These are phyloP conservation scores for Punctularia strigosozonata DNA, from an alignment of 768 basidiomycete genomes.

Conservation along the genomic window DNA sequence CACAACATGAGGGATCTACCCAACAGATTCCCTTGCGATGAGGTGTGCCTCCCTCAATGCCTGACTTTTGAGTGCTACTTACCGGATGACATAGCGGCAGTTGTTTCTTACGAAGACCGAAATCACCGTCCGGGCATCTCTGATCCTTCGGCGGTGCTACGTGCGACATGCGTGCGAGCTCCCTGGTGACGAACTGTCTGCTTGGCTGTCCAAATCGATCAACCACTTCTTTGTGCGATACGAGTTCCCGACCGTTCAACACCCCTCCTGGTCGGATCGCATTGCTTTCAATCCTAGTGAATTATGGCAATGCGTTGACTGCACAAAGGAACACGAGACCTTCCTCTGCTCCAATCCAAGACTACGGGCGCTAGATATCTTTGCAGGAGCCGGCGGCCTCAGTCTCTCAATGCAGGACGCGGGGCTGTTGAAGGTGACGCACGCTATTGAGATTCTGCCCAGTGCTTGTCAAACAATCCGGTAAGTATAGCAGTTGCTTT, in stretches of 20 bases:
- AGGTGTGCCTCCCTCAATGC: constrained; percentile 34
- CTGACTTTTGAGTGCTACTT: background rate
- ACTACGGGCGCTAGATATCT: constrained; percentile 29
- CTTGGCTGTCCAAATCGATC: constrained; percentile 23
- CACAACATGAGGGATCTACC: constrained; percentile 24
- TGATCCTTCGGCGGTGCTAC: constrained; percentile 36
- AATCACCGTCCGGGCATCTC: constrained; percentile 18
- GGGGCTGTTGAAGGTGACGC: constrained; percentile 44
- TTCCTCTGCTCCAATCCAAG: constrained; percentile 4
- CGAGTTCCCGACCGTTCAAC: too few species aligned
- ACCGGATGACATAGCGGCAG: constrained; percentile 35
- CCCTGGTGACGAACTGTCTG: background rate
- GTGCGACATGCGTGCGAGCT: constrained; percentile 24
- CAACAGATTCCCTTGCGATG: constrained; percentile 33
- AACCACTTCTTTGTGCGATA: constrained; percentile 49
- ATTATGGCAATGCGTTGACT: background rate
- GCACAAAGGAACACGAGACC: too few species aligned
- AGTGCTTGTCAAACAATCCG: constrained; percentile 57
- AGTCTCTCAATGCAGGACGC: constrained; percentile 44
- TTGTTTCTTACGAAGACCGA: constrained; percentile 44
- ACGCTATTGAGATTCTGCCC: constrained; percentile 62
- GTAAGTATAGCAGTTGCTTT: constrained; percentile 33
- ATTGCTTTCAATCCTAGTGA: too few species aligned
- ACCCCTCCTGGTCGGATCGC: too few species aligned
- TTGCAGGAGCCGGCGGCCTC: constrained; percentile 47